phyloP scores from a whole-genome alignment of 495 filamentous ascomycete species.

The Neurospora tetrasperma region DNA sequence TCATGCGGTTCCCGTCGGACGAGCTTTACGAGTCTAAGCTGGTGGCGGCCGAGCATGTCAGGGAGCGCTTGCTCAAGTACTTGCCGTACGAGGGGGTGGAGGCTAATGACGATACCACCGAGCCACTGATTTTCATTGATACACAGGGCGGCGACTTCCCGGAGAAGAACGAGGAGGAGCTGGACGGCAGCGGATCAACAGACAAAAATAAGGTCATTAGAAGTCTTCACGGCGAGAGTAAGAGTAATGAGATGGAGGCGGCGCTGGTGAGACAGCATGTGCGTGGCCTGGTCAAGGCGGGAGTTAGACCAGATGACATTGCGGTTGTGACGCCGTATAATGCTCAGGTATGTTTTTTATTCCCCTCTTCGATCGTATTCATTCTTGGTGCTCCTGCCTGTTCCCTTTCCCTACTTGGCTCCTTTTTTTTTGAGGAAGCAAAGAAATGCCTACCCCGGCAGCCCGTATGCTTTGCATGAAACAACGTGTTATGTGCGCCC shows the following conservation, averaged over 20 bases:
- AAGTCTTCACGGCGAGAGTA: slow-evolving; percentile 66
- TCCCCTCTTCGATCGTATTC: neutral
- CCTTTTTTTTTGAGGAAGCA: neutral
- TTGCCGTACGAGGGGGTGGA: slow-evolving; percentile 62
- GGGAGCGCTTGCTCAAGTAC: slow-evolving; percentile 60
- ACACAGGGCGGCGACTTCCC: slow-evolving; percentile 91
- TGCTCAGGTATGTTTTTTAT: slow-evolving; percentile 52
- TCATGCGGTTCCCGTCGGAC: slow-evolving; percentile 88
- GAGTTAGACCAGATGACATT: slow-evolving; percentile 70
- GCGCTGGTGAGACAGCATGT: slow-evolving; percentile 71
- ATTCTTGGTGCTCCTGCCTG: neutral
- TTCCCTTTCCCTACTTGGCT: neutral
- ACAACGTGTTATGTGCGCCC: neutral
- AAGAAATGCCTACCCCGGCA: neutral
- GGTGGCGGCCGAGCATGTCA: slow-evolving; percentile 68
- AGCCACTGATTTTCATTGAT: slow-evolving; percentile 88
- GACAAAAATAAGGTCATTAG: slow-evolving; percentile 18
- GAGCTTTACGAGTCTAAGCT: slow-evolving; percentile 78
- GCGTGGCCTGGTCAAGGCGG: slow-evolving; percentile 59
- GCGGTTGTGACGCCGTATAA: slow-evolving; percentile 96
- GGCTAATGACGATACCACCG: slow-evolving; percentile 77
- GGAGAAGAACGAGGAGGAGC: slow-evolving; percentile 26
- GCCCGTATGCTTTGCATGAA: slow-evolving; percentile 9
- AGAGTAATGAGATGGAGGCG: slow-evolving; percentile 89
- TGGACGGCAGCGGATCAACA: neutral